Conservation (phyloP, 2,329 filamentous ascomycete genomes). For the Pseudogymnoascus sp. region DNA sequence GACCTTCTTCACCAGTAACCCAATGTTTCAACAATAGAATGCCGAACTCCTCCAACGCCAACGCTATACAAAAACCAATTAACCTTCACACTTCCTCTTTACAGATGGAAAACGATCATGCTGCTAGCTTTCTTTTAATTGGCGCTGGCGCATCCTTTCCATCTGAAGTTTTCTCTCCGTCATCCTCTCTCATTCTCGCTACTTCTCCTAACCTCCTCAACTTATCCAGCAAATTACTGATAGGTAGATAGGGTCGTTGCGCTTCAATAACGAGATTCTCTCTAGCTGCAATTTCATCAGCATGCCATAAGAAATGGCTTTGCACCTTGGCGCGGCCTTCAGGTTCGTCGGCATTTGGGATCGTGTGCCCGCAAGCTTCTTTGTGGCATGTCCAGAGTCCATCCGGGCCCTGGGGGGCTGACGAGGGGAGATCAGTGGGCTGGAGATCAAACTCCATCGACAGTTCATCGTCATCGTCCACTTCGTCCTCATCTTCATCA, state of each 20-base stretch:
- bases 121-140: background rate
- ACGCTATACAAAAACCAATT: background rate
- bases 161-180: conserved; percentile 23
- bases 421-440: conserved; percentile 33
- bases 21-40: background rate
- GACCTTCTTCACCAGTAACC: background rate
- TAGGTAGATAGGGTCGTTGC: conserved; percentile 43
- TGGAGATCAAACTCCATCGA: conserved; percentile 27
- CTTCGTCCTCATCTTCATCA: conserved; percentile 2
- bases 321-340: conserved; percentile 49
- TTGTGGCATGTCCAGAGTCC: conserved; percentile 60
- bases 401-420: conserved; percentile 45
- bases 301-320: conserved; percentile 54
- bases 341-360: conserved; percentile 52
- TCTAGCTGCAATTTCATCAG: conserved; percentile 39
- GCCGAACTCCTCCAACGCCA: background rate
- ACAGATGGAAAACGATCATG: background rate
- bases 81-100: background rate
- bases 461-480: conserved; percentile 8
- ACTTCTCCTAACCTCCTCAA: conserved; percentile 40
- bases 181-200: conserved; percentile 20
- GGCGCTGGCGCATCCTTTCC: background rate
- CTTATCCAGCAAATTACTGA: conserved; percentile 51
- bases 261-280: conserved; percentile 48
- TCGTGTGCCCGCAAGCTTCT: conserved; percentile 54